A percentile compares a stretch with the other conserved stretches of the same genome.
These are phyloP conservation scores for Dunaliella sp. DNA, from an alignment of 139 green algal genomes.

Conservation along the genomic window DNA sequence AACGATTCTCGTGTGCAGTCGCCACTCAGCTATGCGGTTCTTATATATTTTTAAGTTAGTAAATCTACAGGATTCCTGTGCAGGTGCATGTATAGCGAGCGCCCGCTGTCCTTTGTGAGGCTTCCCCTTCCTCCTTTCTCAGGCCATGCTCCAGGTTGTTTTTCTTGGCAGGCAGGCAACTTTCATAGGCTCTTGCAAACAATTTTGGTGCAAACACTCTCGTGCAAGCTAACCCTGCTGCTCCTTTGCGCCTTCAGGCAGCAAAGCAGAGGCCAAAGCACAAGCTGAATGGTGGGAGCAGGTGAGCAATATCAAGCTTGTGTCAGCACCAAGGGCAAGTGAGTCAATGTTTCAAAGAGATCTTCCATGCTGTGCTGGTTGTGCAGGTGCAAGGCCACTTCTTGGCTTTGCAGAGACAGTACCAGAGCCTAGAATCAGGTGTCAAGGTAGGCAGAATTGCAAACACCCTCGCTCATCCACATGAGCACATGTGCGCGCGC, in stretches of 20 bases:
- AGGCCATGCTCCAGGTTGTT: too few species aligned
- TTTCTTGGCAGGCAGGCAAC: too few species aligned
- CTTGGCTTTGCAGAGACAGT: not conserved
- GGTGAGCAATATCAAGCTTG: too few species aligned
- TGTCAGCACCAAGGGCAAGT: too few species aligned
- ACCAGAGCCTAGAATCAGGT: not conserved
- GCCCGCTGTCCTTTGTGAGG: not conserved
- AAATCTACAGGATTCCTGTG: too few species aligned
- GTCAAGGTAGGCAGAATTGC: not conserved
- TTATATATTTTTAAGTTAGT: too few species aligned
- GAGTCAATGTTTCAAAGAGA: too few species aligned
- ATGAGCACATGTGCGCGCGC: not conserved
- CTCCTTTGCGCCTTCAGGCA: not conserved
- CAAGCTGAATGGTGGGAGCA: not conserved
- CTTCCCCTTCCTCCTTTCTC: not conserved
- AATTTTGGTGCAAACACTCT: not conserved
- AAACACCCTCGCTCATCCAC: too few species aligned
- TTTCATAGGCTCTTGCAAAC: not conserved
- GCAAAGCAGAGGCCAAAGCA: not conserved
- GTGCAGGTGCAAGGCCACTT: not conserved
- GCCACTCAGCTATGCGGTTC: too few species aligned
- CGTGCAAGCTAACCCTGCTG: not conserved
- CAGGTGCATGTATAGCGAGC: too few species aligned
- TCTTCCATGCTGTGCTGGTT: not conserved
- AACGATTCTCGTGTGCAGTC: too few species aligned